Evolutionary conservation across 2,329 filamentous ascomycete species (phyloP).

Genomic region (Cucurbitaria berberidis): DNA sequence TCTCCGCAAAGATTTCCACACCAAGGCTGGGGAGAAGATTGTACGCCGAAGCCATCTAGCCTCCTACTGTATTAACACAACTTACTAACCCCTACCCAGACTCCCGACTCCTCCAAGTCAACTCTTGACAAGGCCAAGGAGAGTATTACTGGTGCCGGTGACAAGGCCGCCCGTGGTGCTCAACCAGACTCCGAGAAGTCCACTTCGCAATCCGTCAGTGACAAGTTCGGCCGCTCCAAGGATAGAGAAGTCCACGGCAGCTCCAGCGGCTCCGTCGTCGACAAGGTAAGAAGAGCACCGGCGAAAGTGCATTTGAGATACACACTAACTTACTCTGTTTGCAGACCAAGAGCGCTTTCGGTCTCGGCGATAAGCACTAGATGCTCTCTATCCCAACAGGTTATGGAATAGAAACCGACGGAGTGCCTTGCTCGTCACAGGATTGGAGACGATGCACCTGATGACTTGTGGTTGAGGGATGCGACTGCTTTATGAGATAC

Average conservation of each 20-base stretch:
- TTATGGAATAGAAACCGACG: constrained; percentile 3
- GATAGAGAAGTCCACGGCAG: constrained; percentile 47
- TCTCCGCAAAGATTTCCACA: constrained; percentile 66
- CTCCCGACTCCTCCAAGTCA: constrained; percentile 66
- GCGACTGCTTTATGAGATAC: constrained; percentile 24
- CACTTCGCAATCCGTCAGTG: constrained; percentile 55
- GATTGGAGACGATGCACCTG: neutral
- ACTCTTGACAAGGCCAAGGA: constrained; percentile 66
- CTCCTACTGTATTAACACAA: neutral
- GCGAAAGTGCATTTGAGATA: neutral
- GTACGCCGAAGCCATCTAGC: constrained; percentile 5
- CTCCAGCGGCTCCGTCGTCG: constrained; percentile 49
- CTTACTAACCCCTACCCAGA: constrained; percentile 41
- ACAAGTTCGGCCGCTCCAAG: constrained; percentile 50
- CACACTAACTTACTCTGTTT: neutral
- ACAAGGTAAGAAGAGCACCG: constrained; percentile 29
- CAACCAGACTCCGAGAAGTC: constrained; percentile 62
- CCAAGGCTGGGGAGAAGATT: constrained; percentile 61
- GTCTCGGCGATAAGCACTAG: constrained; percentile 52
- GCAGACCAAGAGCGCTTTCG: constrained; percentile 56
- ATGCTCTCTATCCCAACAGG: constrained; percentile 9
- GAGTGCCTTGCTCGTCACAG: neutral
- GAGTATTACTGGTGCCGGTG: constrained; percentile 60
- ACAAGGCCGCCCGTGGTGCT: constrained; percentile 56
- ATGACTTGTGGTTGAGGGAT: neutral